Base-by-base conservation (phyloP, 2,329 filamentous ascomycete species). In the Alternaria brassicae region DNA sequence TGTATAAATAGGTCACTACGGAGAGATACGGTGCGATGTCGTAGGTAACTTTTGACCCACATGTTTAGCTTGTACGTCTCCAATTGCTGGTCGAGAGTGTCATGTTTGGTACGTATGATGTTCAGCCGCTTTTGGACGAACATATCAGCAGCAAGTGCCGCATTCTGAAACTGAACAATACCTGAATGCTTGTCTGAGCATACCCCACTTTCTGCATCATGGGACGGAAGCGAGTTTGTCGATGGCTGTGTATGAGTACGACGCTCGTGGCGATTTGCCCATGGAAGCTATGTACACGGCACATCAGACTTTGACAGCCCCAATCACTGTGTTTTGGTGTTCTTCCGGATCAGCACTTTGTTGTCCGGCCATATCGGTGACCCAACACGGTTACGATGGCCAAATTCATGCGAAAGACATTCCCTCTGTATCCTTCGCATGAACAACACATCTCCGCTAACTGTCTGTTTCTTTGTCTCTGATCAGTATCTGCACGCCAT, bases 131-230 rank as follows among this genome's bases (percentile, higher is more conserved):
- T 39, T 30, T 42, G 47, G 25, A 50, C 6, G 28, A 30, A 36
- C 44, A 53, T 30, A 53, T 19, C n/a, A 53, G 48, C 44, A 54
- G 51, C 53, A 47, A 54, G 32, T 45, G 48, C 37, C 50, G 58
- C 39, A 47, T 45, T 48, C 28, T 39, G 58, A 53, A 56, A 53
- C 56, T 53, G 53, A 58, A 49, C 39, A 23, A 52, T 58, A 36
- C 50, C 45, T 52, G 44, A 28, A 61, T 40, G 42, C 39, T 56
- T 49, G 53, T 49, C 50, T 60, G 30, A 36, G 44, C 28, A 50
- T 62, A 62, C 65, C 65, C 66, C 65, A 66, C 61, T 61, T 41
- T 53, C 56, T 65, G 61, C 65, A 63, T 69, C 65, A 67, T 69
- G 59, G 37, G 41, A 39, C 52, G 34, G 30, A 44, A 49, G 45